Base-by-base conservation (phyloP, 345 rosid species). In the Populus nigra region DNA sequence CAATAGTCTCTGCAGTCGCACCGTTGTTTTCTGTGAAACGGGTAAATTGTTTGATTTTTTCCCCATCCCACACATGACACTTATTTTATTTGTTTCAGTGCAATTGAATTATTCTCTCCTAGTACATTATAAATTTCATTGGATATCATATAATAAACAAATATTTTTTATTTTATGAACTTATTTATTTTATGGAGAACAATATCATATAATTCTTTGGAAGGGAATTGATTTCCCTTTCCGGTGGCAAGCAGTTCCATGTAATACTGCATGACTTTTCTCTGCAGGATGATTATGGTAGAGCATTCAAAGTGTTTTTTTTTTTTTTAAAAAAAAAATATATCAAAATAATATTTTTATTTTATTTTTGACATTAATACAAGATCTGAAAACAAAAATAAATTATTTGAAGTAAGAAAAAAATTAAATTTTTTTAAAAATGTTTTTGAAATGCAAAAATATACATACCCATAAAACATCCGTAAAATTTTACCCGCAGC, bases 1-100 rank as follows among this genome's bases (percentile, higher is more conserved):
- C 25, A 55, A 27, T 55, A 76, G 55, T 84, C 22, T 35, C 33
- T 33, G 11, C 43, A 72, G 38, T 76, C 80, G 27, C 23, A 20
- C 4, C 66, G 45, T 72, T 57, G 38, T 72, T 35, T 63, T 63
- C 33, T 29, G 63, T 47, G 27, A 55, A 38, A 55, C 53, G n/a
- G 43, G 59, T 22, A 36, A 36, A 71, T 63, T 77, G 27, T 3
- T 67, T 39, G 15, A 39, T 41, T 63, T 9, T 0, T 29, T 45
- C 61, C 55, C 39, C n/a, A 15, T 35, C 38, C 45, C 9, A 27
- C 59, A 16, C 63, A 55, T 55, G 63, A n/a, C 25, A 55, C 20
- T 35, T 5, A 36, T 20, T 50, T 55, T 39, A 68, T 76, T 76
- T 66, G 10, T 39, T 59, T n/a, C 20, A 69, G 38, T 68, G 41